Base-by-base conservation (phyloP, 192 early-diverging fungal species). In the Coemansia sp. region DNA sequence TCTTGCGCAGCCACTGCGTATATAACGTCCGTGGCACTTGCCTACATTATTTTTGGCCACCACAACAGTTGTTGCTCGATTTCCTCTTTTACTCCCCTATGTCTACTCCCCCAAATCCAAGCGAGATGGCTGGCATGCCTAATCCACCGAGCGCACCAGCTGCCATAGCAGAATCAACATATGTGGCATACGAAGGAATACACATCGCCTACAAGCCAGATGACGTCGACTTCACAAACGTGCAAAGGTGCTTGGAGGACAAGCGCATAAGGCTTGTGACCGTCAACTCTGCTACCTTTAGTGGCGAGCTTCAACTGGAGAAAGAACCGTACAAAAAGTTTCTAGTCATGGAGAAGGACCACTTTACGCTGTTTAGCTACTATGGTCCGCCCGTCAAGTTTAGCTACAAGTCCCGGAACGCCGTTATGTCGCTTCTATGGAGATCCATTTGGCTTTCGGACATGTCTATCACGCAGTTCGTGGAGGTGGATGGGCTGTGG, bases 321-420 rank as follows among this genome's bases (percentile, higher is more conserved):
- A n/a, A 21, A 45, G 4, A 3, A 11, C 29, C 29, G 3, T 29
- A 33, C 61, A 6, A 42, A 9, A 0, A 42, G 24, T 62, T 62
- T 29, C 40, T 62, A 8, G 40, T 62, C 27, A 45, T 62, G 24
- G 61, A 62, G 14, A 27, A 14, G 24, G 24, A 29, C n/a, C 61
- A 62, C 27, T 42, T 62, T 31, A 9, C n/a, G 14, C 9, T 27
- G 24, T 45, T 37, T 40, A 42, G 24, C 19, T 21, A 14, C 10
- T 14, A 42, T 16, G 10, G 45, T 14, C 24, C 19, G 29, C 40
- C 61, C 37, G 14, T 62, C 61, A 62, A 62, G 40, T 62, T 62
- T 45, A 27, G 16, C 61, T 62, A 62, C 61, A 40, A 29, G 61
- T 42, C 61, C 14, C 29, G 39, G 16, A 62, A 62, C 61, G 41